Percentiles rank a stretch among this genome's conserved stretches.
phyloP scores from a whole-genome alignment of 1,139 yeast genomes.

The Yamadazyma trypodendri region DNA sequence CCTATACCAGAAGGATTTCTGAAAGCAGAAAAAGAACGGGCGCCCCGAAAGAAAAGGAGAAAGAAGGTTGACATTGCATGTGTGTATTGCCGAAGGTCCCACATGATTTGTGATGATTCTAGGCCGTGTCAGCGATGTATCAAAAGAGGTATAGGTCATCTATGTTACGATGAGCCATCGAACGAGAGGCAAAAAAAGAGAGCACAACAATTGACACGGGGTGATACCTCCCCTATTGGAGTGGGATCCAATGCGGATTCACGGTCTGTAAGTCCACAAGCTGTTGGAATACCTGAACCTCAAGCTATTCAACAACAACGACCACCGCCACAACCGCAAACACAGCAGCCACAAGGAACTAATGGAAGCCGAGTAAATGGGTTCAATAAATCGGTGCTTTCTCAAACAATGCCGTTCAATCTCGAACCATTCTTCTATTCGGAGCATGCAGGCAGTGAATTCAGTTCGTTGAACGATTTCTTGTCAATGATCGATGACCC shows the following conservation, averaged over 20 bases:
- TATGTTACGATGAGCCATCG: conserved; percentile 80
- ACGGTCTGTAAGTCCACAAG: neutral
- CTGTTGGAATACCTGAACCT: neutral
- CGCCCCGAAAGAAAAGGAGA: conserved; percentile 33
- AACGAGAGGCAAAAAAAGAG: conserved; percentile 42
- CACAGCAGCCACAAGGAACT: neutral
- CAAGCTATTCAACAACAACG: neutral
- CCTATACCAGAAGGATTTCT: conserved; percentile 6
- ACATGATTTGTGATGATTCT: conserved; percentile 87
- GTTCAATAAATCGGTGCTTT: conserved; percentile 31
- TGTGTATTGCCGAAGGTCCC: conserved; percentile 89
- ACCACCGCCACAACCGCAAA: conserved; percentile 5
- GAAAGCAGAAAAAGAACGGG: conserved; percentile 7
- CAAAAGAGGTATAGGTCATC: conserved; percentile 83
- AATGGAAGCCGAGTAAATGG: conserved; percentile 7
- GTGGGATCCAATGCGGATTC: neutral
- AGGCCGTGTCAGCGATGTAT: conserved; percentile 89
- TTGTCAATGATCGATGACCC: conserved; percentile 90
- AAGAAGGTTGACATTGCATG: conserved; percentile 74
- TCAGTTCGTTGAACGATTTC: conserved; percentile 86
- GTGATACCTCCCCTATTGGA: conserved; percentile 9
- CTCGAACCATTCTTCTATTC: conserved; percentile 81
- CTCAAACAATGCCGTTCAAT: conserved; percentile 49
- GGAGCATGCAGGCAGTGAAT: conserved; percentile 92
- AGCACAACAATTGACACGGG: conserved; percentile 28